Evolutionary conservation across 208 protist genomes (phyloP), one percentile per base, ranked within the genome.

Genomic region (Trypanosoma boissoni): DNA sequence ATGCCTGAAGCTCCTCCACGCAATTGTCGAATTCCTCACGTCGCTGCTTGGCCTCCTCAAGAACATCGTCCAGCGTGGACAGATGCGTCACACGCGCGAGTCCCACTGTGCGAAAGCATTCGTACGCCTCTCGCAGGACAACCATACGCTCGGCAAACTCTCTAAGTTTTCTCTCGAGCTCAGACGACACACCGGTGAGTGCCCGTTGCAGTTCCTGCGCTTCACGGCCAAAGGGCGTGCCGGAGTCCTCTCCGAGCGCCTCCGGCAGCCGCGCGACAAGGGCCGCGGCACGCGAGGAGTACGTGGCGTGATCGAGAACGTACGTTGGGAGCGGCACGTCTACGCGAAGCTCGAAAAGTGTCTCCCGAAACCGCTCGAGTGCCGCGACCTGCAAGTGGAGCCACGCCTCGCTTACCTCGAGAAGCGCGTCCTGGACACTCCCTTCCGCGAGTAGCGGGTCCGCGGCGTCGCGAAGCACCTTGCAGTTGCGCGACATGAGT

Each of bases 371-470:
- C 9, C 76, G 81, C 73, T 96, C 86, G 28, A 91, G 64, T 1
- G 88, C 58, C 12, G 74, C 78, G n/a, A 92, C 75, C 63, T 88
- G 83, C 54, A 96, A 64, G 48, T 91, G 82, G 18, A 91, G 56
- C 86, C 87, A 96, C 51, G 86, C 61, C 67, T 92, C 81, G 66
- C 86, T 69, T 21, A 81, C 83, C 53, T 96, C 89, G 29, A 85
- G 34, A 56, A 96, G 66, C 21, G 74, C 81, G 21, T 66, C 59
- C 28, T 87, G 76, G 32, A 96, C 85, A 14, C 56, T 37, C 3
- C 44, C 49, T 44, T 89, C 45, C 29, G 56, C 58, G 23, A 94
- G 58, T 67, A 77, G 83, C 23, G 68, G 68, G 20, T 80, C 55
- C 29, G 83, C 86, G 44, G 64, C 76, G 24, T 86, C 72, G 23